Evolutionary conservation across 2,329 filamentous ascomycete genomes (phyloP), one percentile per base, ranked within the genome.

Genomic region (Cylindrodendrum hubeiense): DNA sequence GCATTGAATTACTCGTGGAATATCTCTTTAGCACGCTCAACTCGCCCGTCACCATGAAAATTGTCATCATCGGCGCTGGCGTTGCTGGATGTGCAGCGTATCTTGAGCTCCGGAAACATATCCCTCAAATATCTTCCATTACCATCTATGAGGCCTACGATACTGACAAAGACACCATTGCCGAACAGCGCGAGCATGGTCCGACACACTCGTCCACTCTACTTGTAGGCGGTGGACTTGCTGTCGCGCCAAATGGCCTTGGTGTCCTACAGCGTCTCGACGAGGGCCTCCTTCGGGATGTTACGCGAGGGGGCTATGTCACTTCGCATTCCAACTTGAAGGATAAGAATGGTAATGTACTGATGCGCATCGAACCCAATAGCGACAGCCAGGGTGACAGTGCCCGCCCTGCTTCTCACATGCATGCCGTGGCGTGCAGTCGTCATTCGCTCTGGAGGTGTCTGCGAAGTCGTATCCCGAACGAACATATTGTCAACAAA

Each of bases 111-210:
- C 63, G 56, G 30, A 75, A 74, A 24, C 70, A 71, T 49, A 59
- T 75, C 5, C 65, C 69, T 15, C 52, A 51, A 21, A 33, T 19
- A 22, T 21, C 30, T 1, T 26, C 54, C 37, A 70, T 75, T 49
- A 74, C 65, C 10, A 73, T 75, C 22, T 75, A 73, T 22, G 73
- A 75, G 24, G 70, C 73, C 7, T 67, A 75, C 54, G 54, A 69
- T 22, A 71, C 70, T 17, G 55, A 53, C 7, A 51, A 64, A 47
- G 65, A 71, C 5, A 70, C 67, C 13, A 67, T 62, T 15, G 34
- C 22, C 6, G 65, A 67, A 6, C 53, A 63, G 3, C 70, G 71
- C 12, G 67, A 68, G 5, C 55, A 69, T 37, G 72, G 63, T 3
- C 52, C 64, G 2, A 74, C 71, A 3, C 63, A 74, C 46, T 72